phyloP scores from a whole-genome alignment of 768 basidiomycete genomes.

The Lactarius sp. region DNA sequence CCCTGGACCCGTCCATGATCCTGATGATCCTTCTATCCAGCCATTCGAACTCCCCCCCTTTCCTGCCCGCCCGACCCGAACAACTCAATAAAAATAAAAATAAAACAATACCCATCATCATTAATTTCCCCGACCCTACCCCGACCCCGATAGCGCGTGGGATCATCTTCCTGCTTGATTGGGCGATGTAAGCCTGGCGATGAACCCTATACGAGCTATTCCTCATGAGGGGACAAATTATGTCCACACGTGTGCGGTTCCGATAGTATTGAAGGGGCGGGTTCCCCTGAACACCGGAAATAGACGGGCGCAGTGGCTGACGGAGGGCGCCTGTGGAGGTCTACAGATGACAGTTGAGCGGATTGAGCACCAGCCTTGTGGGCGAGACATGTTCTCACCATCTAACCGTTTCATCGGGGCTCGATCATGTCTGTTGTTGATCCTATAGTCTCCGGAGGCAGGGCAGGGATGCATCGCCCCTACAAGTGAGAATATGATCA shows the following conservation, averaged over 20 bases:
- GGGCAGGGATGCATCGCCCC: slow-evolving; percentile 3
- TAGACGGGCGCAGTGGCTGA: slow-evolving; percentile 12
- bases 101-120: background rate
- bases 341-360: slow-evolving; percentile 3
- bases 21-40: too few relatives aligned
- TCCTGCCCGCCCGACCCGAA: background rate
- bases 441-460: slow-evolving; percentile 15
- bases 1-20: background rate
- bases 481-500: background rate
- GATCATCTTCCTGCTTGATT: background rate
- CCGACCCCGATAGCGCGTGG: background rate
- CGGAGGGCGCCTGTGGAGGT: slow-evolving; percentile 6
- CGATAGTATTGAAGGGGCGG: background rate
- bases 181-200: too few relatives aligned
- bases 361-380: background rate
- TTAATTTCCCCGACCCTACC: background rate
- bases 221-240: background rate
- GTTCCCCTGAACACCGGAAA: slow-evolving; percentile 2
- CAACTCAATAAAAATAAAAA: background rate
- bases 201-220: background rate
- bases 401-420: slow-evolving; percentile 6
- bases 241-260: background rate
- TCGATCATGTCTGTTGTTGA: slow-evolving; percentile 7
- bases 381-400: slow-evolving; percentile 11
- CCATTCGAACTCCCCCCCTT: too few relatives aligned